Percentiles rank a stretch among this genome's conserved stretches.
Conservation (phyloP, 2,329 filamentous ascomycete genomes). For the Drechslerella coelobrocha region DNA sequence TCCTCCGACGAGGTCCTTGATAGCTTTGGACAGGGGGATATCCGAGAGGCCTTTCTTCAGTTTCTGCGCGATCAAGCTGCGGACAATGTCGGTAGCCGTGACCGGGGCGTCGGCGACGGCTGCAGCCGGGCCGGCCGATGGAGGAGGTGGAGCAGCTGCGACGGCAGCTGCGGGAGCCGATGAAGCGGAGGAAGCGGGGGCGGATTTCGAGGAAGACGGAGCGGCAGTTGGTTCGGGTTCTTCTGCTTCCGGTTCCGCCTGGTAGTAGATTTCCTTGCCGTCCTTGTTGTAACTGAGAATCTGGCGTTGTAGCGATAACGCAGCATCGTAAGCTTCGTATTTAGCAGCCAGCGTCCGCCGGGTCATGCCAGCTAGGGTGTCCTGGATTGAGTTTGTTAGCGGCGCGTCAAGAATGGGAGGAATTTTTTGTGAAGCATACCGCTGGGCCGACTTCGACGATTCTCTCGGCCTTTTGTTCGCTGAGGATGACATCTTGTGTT, state of each 20-base stretch:
- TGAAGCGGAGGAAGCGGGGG: constrained; percentile 58
- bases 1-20: constrained; percentile 83
- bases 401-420: background rate
- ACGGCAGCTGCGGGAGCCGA: constrained; percentile 61
- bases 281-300: constrained; percentile 99
- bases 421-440: constrained; percentile 29
- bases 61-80: constrained; percentile 91
- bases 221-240: constrained; percentile 72
- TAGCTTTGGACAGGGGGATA: constrained; percentile 91
- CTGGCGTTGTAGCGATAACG: constrained; percentile 92
- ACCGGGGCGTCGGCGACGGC: constrained; percentile 86
- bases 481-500: constrained; percentile 99
- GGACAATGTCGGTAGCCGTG: constrained; percentile 85
- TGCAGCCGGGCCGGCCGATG: constrained; percentile 82
- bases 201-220: constrained; percentile 60
- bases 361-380: constrained; percentile 97
- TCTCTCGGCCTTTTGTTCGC: constrained; percentile 91
- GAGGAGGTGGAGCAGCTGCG: constrained; percentile 66
- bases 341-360: constrained; percentile 94
- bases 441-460: constrained; percentile 97
- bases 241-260: constrained; percentile 92
- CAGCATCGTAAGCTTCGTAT: constrained; percentile 98
- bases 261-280: constrained; percentile 98
- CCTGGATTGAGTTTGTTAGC: constrained; percentile 57
- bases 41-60: constrained; percentile 92